A percentile compares a stretch with the other conserved stretches of the same genome.
Evolutionary conservation across 2,329 filamentous ascomycete genomes (phyloP).

Genomic region (Cyanodermella asteris): DNA sequence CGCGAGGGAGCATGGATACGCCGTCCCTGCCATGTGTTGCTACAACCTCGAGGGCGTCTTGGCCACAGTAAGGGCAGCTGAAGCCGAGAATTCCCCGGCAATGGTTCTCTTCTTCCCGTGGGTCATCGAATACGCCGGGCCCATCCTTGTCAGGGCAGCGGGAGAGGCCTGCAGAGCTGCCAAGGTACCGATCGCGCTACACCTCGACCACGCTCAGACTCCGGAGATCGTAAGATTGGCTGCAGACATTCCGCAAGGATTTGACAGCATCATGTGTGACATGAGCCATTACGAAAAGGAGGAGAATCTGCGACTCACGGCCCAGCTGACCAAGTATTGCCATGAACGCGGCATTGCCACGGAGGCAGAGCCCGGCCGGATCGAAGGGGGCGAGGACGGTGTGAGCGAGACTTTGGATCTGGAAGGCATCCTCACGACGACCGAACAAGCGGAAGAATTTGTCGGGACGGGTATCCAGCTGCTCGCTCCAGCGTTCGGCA

Average conservation of each 20-base stretch:
- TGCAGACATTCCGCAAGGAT: slow-evolving; percentile 38
- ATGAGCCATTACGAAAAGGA: slow-evolving; percentile 52
- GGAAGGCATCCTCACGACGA: slow-evolving; percentile 42
- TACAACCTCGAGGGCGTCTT: slow-evolving; percentile 54
- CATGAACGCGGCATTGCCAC: slow-evolving; percentile 43
- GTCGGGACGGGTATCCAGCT: slow-evolving; percentile 50
- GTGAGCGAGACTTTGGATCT: slow-evolving; percentile 44
- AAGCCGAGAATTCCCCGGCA: slow-evolving; percentile 41
- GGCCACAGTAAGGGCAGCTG: slow-evolving; percentile 45
- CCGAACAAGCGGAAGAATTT: slow-evolving; percentile 48
- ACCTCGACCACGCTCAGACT: slow-evolving; percentile 45
- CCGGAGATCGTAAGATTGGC: slow-evolving; percentile 39
- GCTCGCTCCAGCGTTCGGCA: slow-evolving; percentile 54
- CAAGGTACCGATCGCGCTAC: slow-evolving; percentile 36
- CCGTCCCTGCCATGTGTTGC: no score
- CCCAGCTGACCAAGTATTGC: slow-evolving; percentile 40
- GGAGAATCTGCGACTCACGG: slow-evolving; percentile 44
- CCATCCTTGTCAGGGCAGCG: slow-evolving; percentile 32
- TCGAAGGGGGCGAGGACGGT: slow-evolving; percentile 55
- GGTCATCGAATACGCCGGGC: slow-evolving; percentile 44
- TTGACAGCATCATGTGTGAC: slow-evolving; percentile 58
- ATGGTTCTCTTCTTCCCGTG: slow-evolving; percentile 58
- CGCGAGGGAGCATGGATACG: no score
- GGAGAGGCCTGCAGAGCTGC: slow-evolving; percentile 34
- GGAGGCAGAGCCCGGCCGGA: slow-evolving; percentile 49